These are phyloP conservation scores for Creolimax fragrantissima DNA, from an alignment of 78 protist species.

Conservation along the genomic window DNA sequence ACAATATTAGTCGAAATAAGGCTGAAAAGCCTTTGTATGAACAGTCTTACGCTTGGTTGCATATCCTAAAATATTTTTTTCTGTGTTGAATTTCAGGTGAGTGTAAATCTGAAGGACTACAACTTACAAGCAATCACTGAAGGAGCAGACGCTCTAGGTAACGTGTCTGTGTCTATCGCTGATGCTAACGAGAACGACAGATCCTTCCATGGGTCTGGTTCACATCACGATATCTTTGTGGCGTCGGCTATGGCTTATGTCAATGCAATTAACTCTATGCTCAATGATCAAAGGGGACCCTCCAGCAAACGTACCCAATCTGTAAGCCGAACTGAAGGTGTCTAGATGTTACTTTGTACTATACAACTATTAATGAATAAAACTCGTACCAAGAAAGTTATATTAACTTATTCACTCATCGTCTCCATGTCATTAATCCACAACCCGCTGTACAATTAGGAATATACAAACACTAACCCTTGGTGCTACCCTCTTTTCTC, in stretches of 20 bases:
- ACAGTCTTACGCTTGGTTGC: too few species aligned
- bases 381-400: too few species aligned
- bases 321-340: background rate
- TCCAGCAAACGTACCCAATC: background rate
- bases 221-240: slow-evolving; percentile 35
- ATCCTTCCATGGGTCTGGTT: slow-evolving; percentile 29
- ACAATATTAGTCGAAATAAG: too few species aligned
- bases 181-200: background rate
- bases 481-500: too few species aligned
- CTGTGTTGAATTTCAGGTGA: background rate
- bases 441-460: too few species aligned
- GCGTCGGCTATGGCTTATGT: slow-evolving; percentile 40
- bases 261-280: slow-evolving; percentile 32
- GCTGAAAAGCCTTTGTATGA: too few species aligned
- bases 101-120: slow-evolving; percentile 4
- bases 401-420: too few species aligned
- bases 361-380: too few species aligned
- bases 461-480: too few species aligned
- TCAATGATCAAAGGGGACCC: background rate
- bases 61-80: too few species aligned
- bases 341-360: too few species aligned
- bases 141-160: slow-evolving; percentile 33
- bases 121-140: slow-evolving; percentile 2
- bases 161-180: slow-evolving; percentile 21
- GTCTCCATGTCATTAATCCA: too few species aligned